Base-by-base conservation (phyloP, 2,329 filamentous ascomycete genomes). In the Chaetothyriales sp. region DNA sequence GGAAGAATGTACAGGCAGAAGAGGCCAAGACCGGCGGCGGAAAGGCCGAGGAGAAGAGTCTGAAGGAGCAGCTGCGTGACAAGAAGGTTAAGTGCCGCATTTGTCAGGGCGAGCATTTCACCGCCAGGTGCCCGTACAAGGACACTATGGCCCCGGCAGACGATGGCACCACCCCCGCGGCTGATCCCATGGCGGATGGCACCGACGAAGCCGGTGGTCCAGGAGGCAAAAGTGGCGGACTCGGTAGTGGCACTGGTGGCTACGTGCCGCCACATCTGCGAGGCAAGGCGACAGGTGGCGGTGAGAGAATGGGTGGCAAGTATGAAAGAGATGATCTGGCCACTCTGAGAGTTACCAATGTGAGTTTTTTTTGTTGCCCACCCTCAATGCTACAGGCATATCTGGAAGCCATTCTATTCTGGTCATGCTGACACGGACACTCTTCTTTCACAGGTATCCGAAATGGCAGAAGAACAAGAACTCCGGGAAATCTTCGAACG, bases 31-130 rank as follows among this genome's bases (percentile, higher is more conserved):
- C 56, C 2, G 59, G 64, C 58, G 69, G 67, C 48, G 65, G 65
- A 56, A 78, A 81, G 73, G 80, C 81, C 66, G 81, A 82, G 64
- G 72, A 78, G 65, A 85, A 86, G 70, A 72, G 75, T 66, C 77
- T 82, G 70, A 78, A 80, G 67, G 75, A 78, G 57, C 74, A 77
- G 64, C 78, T 97, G 66, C 94, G 92, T 81, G 89, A 95, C 76
- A 95, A 95, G 81, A 94, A 95, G 77, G 94, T 98, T 77, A 97
- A 97, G 80, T 98, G 92, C 73, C 86, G 92, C 78, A 97, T 98
- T 69, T 98, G 92, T 76, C 86, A 83, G 68, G 92, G 90, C 67
- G 92, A 98, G 77, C 92, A 98, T 81, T 98, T 97, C 78, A 98
- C 92, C 44, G 90, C 90, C 61, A 85, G 92, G 70, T 98, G 92